A percentile compares a stretch with the other conserved stretches of the same genome.
phyloP scores from a whole-genome alignment of 352 stramenopile genomes.

The Phytophthora sp. region DNA sequence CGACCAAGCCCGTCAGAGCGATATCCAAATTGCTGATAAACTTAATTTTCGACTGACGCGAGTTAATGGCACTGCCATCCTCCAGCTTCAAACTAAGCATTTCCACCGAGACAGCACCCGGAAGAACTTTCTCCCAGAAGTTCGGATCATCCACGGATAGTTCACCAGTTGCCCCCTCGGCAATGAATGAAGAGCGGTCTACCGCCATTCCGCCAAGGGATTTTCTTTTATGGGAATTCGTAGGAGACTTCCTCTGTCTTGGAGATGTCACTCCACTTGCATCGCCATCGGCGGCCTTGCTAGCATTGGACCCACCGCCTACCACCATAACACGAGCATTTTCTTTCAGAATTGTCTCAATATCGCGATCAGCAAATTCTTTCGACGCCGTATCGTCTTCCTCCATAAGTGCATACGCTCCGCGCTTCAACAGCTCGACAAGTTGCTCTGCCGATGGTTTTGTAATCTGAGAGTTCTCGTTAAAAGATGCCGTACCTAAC shows the following conservation, averaged over 20 bases:
- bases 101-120: slow-evolving; percentile 83
- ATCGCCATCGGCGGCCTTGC: slow-evolving; percentile 38
- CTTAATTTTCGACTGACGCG: slow-evolving; percentile 86
- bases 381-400: slow-evolving; percentile 95
- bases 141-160: slow-evolving; percentile 96
- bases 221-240: slow-evolving; percentile 69
- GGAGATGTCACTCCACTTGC: slow-evolving; percentile 26
- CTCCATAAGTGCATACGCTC: slow-evolving; percentile 98
- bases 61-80: slow-evolving; percentile 80
- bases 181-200: slow-evolving; percentile 92
- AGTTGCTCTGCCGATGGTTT: slow-evolving; percentile 93
- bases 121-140: slow-evolving; percentile 96
- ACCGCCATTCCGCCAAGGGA: slow-evolving; percentile 82
- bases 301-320: slow-evolving; percentile 41
- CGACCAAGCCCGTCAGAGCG: slow-evolving; percentile 69
- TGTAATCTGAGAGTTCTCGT: slow-evolving; percentile 88
- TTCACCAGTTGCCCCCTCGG: slow-evolving; percentile 89
- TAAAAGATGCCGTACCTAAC: slow-evolving; percentile 94
- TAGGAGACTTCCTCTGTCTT: slow-evolving; percentile 46
- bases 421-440: slow-evolving; percentile 97
- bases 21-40: slow-evolving; percentile 91
- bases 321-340: slow-evolving; percentile 83
- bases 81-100: slow-evolving; percentile 90
- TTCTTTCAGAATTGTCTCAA: slow-evolving; percentile 95
- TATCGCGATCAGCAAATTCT: slow-evolving; percentile 95